Base-by-base conservation (phyloP, 2,329 filamentous ascomycete species). In the Arthroderma uncinatum region DNA sequence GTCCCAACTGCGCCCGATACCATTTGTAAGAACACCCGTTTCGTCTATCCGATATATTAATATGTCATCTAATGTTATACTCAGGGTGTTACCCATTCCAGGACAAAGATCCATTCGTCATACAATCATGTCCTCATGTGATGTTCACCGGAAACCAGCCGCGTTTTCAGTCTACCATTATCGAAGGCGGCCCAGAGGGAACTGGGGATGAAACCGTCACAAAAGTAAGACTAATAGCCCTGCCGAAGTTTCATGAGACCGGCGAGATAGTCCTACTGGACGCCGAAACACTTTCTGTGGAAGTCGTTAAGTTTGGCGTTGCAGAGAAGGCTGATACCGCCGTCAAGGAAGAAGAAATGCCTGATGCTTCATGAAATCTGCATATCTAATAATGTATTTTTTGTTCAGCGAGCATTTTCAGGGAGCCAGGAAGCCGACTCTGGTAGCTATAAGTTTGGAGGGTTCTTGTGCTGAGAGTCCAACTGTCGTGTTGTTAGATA, bases 1-100 rank as follows among this genome's bases (percentile, higher is more conserved):
- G 93, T 93, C 4, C 93, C 93, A 1, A 98, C 93, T 0, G 93
- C 93, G 1, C 93, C 94, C 0, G 94, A 98, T 71, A 98, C 94
- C 0, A 70, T 98, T 44, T 95, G 90, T 92, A 78, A 78, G 87
- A 76, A 57, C 25, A 37, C 47, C n/a, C 10, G 21, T 42, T 39
- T 42, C 7, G 16, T 28, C 48, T 16, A 28, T 16, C 14, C n/a
- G 4, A 28, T 21, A 48, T 7, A 16, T 25, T 1, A 16, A 25
- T 36, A 6, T 25, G 10, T 39, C n/a, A 44, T 21, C 50, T 53
- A 37, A 53, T 16, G 2, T 14, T 53, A 9, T 39, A 1, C 23
- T 14, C 59, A 91, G 89, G 89, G 88, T 91, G 87, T 67, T 98
- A 97, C 68, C 93, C 93, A 0, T 98, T 95, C 72, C 91, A 97